phyloP scores from a whole-genome alignment of 2,329 filamentous ascomycete species.

The Scleromitrula shiraiana region DNA sequence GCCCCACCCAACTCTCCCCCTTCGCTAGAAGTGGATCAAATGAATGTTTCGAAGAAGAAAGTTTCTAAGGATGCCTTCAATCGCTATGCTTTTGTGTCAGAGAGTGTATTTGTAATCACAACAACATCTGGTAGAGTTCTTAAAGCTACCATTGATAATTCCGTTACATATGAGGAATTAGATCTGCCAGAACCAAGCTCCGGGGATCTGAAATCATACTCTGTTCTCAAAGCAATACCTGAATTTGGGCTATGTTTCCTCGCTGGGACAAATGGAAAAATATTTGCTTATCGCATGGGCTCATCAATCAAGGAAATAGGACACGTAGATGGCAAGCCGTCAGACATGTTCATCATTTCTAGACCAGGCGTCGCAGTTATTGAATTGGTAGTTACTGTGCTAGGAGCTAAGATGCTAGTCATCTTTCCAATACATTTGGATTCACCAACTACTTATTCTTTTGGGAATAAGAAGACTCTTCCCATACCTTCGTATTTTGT shows the following conservation, averaged over 20 bases:
- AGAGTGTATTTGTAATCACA: slow-evolving; percentile 44
- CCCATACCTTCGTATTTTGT: slow-evolving; percentile 36
- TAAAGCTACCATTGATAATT: slow-evolving; percentile 31
- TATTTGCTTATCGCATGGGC: slow-evolving; percentile 20
- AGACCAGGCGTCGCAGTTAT: not conserved
- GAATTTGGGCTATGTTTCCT: slow-evolving; percentile 35
- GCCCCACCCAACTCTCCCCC: not conserved
- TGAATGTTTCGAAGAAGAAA: slow-evolving; percentile 28
- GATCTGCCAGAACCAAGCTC: slow-evolving; percentile 21
- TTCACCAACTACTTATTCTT: not conserved
- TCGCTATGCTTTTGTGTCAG: slow-evolving; percentile 54
- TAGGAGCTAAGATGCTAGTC: not conserved
- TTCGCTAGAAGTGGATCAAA: not conserved
- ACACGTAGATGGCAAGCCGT: slow-evolving; percentile 20
- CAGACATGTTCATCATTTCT: slow-evolving; percentile 27
- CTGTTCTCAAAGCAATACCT: slow-evolving; percentile 34
- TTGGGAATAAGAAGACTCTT: not conserved
- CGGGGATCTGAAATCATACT: slow-evolving; percentile 39
- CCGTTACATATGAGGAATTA: slow-evolving; percentile 26
- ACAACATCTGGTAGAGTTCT: slow-evolving; percentile 55
- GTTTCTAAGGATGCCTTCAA: slow-evolving; percentile 41
- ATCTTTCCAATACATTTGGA: slow-evolving; percentile 4
- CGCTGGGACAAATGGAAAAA: slow-evolving; percentile 36
- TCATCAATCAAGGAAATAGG: slow-evolving; percentile 15
- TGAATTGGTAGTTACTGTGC: not conserved